Evolutionary conservation across 2,329 filamentous ascomycete genomes (phyloP).

Genomic region (Penicillium sclerotigenum): DNA sequence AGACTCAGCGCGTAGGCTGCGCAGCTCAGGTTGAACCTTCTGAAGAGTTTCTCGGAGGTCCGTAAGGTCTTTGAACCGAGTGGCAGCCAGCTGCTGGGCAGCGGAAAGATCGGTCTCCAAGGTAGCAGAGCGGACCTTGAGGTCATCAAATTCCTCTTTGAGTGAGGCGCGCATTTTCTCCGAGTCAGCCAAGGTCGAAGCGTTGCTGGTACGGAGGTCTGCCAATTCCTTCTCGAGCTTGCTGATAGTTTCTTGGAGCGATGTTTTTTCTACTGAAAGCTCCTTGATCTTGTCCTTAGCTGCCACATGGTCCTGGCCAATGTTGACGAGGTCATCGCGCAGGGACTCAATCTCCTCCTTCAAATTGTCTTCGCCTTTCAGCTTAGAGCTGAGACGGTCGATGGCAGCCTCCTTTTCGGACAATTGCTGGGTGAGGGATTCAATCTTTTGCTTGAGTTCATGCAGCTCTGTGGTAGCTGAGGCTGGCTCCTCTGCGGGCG

Average conservation of each 20-base stretch:
- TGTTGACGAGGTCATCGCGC: slow-evolving; percentile 71
- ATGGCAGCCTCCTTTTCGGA: slow-evolving; percentile 68
- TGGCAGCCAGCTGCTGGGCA: slow-evolving; percentile 80
- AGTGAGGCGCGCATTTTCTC: slow-evolving; percentile 55
- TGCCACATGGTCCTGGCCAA: slow-evolving; percentile 80
- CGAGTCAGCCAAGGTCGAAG: slow-evolving; percentile 46
- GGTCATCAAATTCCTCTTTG: slow-evolving; percentile 63
- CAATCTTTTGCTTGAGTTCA: slow-evolving; percentile 39
- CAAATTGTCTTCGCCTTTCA: slow-evolving; percentile 73
- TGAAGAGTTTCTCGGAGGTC: slow-evolving; percentile 76
- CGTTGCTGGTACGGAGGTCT: slow-evolving; percentile 50
- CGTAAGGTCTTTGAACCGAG: slow-evolving; percentile 80
- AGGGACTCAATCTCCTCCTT: slow-evolving; percentile 82
- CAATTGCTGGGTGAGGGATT: slow-evolving; percentile 35
- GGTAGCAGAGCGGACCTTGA: slow-evolving; percentile 66
- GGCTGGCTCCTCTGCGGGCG: slow-evolving; percentile 36
- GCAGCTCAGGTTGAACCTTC: slow-evolving; percentile 82
- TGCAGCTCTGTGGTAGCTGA: slow-evolving; percentile 17
- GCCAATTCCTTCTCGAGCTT: slow-evolving; percentile 70
- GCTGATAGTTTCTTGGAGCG: slow-evolving; percentile 61
- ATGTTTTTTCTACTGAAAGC: slow-evolving; percentile 65
- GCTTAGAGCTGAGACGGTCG: slow-evolving; percentile 64
- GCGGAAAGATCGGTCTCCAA: slow-evolving; percentile 82
- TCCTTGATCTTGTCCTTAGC: slow-evolving; percentile 72
- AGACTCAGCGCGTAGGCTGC: slow-evolving; percentile 72